Base-by-base conservation (phyloP, 768 basidiomycete genomes). In the Collybiopsis luxurians region DNA sequence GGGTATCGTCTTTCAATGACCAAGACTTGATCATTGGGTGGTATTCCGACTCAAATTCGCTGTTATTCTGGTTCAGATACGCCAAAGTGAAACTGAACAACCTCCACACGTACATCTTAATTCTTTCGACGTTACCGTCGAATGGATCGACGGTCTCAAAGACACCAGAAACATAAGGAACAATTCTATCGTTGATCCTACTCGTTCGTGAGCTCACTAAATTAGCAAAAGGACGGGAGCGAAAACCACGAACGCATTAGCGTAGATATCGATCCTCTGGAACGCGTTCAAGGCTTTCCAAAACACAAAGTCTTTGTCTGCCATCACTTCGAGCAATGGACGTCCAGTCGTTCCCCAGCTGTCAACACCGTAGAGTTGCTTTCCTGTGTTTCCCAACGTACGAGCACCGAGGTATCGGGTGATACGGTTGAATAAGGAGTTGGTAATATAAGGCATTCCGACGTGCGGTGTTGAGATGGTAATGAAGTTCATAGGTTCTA, bases 391-490 rank as follows among this genome's bases (percentile, higher is more conserved):
- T 11, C 64, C 66, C 2, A 76, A 57, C 21, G 74, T 62, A 12
- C 58, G 57, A 0, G 67, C 60, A 5, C 75, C 75, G 39, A 76
- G 57, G 12, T 52, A 64, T 21, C 58, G 49, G 30, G 64, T 44
- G 4, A 69, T 26, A 0, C 19, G 15, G 2, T 27, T 31, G 12
- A 36, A 36, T 19, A 51, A 51, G 24, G 49, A 51, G 1, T 26
- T 10, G 1, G 28, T 26, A 5, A 62, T 62, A 53, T 66, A 65
- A 0, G 67, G 64, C 7, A 72, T 62, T 0, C 75, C 75, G 47
- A 75, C 63, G 27, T 69, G 65, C 2, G 75, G 75, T 1, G 73
- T 69, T 4, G 75, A 75, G 48, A 76, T 69, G 0, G 75, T 75
- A 7, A 67, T 55, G 50, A 76, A 76, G 58, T 73, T 71, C 55